A percentile compares a stretch with the other conserved stretches of the same genome.
Conservation (phyloP, 768 basidiomycete genomes). For the Calocera viscosa region DNA sequence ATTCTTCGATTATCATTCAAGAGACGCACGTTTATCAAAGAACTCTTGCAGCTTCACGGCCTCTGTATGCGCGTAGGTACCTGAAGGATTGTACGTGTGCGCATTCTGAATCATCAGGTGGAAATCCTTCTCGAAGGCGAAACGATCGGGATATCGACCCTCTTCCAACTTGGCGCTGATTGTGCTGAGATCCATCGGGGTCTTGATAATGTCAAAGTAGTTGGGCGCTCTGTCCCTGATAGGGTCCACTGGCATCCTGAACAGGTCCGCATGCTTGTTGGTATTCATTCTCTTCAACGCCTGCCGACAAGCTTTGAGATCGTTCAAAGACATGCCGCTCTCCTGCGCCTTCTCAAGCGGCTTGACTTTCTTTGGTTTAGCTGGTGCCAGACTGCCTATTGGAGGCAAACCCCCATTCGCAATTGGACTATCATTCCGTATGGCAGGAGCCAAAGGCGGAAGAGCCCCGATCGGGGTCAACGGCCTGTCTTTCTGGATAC, state of each 20-base stretch:
- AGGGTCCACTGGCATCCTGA: slow-evolving; percentile 91
- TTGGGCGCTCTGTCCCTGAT: slow-evolving; percentile 83
- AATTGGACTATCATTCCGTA: slow-evolving; percentile 19
- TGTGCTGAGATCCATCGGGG: slow-evolving; percentile 90
- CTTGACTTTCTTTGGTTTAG: slow-evolving; percentile 29
- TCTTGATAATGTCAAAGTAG: slow-evolving; percentile 80
- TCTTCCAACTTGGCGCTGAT: slow-evolving; percentile 75
- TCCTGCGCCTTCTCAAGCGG: slow-evolving; percentile 57
- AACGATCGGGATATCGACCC: slow-evolving; percentile 74
- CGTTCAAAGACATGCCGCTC: slow-evolving; percentile 62
- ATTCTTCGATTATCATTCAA: not conserved
- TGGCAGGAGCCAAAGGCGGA: slow-evolving; percentile 19
- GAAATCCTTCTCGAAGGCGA: slow-evolving; percentile 76
- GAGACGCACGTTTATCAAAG: slow-evolving; percentile 70
- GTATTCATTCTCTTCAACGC: slow-evolving; percentile 66
- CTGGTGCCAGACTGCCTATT: slow-evolving; percentile 19
- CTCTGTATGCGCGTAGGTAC: slow-evolving; percentile 60
- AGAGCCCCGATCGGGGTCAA: slow-evolving; percentile 23
- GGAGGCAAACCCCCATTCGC: slow-evolving; percentile 25
- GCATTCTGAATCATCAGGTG: slow-evolving; percentile 79
- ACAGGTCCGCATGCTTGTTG: slow-evolving; percentile 60
- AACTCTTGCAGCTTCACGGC: slow-evolving; percentile 62
- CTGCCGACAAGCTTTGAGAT: slow-evolving; percentile 60
- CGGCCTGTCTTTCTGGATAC: slow-evolving; percentile 6
- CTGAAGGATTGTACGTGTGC: slow-evolving; percentile 64